These are phyloP conservation scores for Peronospora farinosa DNA, from an alignment of 352 stramenopile genomes.

Conservation along the genomic window DNA sequence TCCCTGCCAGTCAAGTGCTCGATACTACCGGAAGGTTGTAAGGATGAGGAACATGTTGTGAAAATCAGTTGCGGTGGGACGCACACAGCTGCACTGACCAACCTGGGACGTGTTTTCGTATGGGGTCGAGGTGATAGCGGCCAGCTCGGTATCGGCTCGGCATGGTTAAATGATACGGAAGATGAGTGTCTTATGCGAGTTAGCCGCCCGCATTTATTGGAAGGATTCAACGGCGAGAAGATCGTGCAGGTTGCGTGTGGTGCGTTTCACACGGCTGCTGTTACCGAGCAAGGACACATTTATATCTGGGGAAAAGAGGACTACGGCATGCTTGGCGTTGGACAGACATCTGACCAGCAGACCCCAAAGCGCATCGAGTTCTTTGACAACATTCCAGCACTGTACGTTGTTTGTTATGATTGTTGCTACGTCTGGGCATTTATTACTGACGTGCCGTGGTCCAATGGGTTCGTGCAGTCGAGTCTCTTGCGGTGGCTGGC, in stretches of 20 bases:
- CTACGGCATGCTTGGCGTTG: conserved; percentile 81
- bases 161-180: conserved; percentile 60
- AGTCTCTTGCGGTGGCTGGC: conserved; percentile 79
- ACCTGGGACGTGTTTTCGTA: conserved; percentile 65
- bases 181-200: conserved; percentile 52
- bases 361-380: conserved; percentile 48
- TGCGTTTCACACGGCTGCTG: conserved; percentile 75
- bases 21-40: conserved; percentile 23
- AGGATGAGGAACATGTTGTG: conserved; percentile 46
- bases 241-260: conserved; percentile 76
- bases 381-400: conserved; percentile 60
- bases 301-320: conserved; percentile 86
- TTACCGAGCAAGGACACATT: conserved; percentile 58
- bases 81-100: conserved; percentile 67
- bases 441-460: conserved; percentile 5
- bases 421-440: neutral
- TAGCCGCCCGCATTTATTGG: conserved; percentile 46
- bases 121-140: conserved; percentile 76
- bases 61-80: conserved; percentile 77
- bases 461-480: conserved; percentile 27
- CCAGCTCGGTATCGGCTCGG: conserved; percentile 60
- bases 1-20: conserved; percentile 60
- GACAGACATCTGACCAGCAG: conserved; percentile 68
- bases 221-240: conserved; percentile 65
- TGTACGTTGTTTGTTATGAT: conserved; percentile 35